Evolutionary conservation across 1,139 yeast species (phyloP).

Genomic region (Geotrichum siamense): DNA sequence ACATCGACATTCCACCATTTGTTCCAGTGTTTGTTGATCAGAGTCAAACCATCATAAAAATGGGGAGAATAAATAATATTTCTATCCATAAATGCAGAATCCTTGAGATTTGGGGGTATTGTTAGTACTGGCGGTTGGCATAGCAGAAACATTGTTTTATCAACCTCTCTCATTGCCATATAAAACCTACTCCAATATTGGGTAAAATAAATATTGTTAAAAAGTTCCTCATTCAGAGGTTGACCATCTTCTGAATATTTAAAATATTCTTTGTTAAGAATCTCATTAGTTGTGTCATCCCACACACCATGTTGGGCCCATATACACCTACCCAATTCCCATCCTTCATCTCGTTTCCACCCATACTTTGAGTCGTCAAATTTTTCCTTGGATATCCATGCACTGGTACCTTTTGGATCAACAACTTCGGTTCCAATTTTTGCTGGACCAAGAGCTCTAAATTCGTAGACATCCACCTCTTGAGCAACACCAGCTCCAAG

Average conservation of each 20-base stretch:
- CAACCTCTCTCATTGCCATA: constrained; percentile 28
- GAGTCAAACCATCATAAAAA: constrained; percentile 86
- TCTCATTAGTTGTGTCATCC: constrained; percentile 38
- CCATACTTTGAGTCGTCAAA: constrained; percentile 53
- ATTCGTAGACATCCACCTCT: constrained; percentile 57
- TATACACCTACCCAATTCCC: constrained; percentile 71
- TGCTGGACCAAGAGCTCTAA: constrained; percentile 60
- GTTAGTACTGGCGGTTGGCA: constrained; percentile 80
- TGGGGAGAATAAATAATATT: constrained; percentile 58
- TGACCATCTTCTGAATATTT: constrained; percentile 32
- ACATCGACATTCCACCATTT: constrained; percentile 65
- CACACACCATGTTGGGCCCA: constrained; percentile 77
- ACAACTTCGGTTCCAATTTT: constrained; percentile 28
- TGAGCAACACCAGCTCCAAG: constrained; percentile 67
- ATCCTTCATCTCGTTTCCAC: constrained; percentile 54
- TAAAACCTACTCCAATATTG: constrained; percentile 49
- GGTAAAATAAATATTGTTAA: constrained; percentile 55
- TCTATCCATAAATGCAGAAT: constrained; percentile 30
- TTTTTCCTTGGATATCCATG: constrained; percentile 53
- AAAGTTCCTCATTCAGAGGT: constrained; percentile 43
- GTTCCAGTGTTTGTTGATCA: constrained; percentile 78
- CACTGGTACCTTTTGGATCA: constrained; percentile 57
- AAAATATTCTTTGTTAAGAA: constrained; percentile 47
- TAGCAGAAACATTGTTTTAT: constrained; percentile 46
- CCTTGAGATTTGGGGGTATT: constrained; percentile 59